A percentile compares a stretch with the other conserved stretches of the same genome.
Evolutionary conservation across 2,329 filamentous ascomycete species (phyloP).

Genomic region (Pseudogymnoascus sp.): DNA sequence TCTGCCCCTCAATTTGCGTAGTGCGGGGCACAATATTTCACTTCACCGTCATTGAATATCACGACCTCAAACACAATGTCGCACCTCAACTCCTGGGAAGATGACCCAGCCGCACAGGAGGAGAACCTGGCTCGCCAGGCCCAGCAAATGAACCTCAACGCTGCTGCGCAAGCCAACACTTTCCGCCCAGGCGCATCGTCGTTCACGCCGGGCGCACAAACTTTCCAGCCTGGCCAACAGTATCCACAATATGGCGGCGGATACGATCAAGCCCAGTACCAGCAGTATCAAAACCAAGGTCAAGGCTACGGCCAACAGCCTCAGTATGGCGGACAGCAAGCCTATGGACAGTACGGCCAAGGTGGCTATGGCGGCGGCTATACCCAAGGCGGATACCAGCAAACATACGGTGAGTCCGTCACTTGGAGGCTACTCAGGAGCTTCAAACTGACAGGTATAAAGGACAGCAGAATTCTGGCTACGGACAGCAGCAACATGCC

Average conservation of each 20-base stretch:
- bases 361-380: constrained; percentile 33
- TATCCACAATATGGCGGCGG: constrained; percentile 51
- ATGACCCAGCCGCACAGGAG: constrained; percentile 70
- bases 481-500: constrained; percentile 43
- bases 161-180: constrained; percentile 36
- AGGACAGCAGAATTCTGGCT: constrained; percentile 46
- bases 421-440: background rate
- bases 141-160: constrained; percentile 67
- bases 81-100: constrained; percentile 91
- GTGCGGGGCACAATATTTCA: constrained; percentile 10
- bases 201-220: constrained; percentile 64
- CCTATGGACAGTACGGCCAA: constrained; percentile 44
- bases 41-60: constrained; percentile 11
- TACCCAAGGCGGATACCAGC: constrained; percentile 23
- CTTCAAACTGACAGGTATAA: constrained; percentile 11
- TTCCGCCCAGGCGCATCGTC: constrained; percentile 61
- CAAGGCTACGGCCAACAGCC: constrained; percentile 42
- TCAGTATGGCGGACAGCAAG: constrained; percentile 42
- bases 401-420: constrained; percentile 32
- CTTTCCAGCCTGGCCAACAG: constrained; percentile 65
- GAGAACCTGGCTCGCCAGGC: constrained; percentile 68
- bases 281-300: constrained; percentile 46
- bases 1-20: constrained; percentile 7
- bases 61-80: constrained; percentile 51
- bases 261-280: constrained; percentile 47